These are phyloP conservation scores for Echinosophora koreensis DNA, from an alignment of 306 rosid genomes.

Conservation along the genomic window DNA sequence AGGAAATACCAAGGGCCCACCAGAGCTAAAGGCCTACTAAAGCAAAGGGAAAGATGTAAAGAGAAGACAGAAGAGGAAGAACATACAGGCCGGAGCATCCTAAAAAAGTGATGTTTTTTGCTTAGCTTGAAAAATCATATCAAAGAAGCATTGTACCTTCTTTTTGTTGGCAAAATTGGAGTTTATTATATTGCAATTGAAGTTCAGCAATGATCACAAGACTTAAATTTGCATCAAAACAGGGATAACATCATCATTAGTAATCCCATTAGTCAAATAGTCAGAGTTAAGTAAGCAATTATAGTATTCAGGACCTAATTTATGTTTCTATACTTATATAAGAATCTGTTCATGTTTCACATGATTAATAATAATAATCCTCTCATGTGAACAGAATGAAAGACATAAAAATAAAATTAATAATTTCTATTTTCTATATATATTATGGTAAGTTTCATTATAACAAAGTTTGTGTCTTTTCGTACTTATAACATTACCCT, in stretches of 20 bases:
- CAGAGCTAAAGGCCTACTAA: constrained; percentile 16
- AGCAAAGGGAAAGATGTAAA: constrained; percentile 30
- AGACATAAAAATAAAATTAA: too few relatives aligned
- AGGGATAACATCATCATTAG: constrained; percentile 44
- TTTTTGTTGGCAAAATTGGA: constrained; percentile 22
- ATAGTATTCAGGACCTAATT: constrained; percentile 10
- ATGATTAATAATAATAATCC: too few relatives aligned
- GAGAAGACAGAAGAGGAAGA: constrained; percentile 45
- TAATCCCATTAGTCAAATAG: constrained; percentile 38
- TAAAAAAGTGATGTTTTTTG: constrained; percentile 48
- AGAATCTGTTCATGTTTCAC: too few relatives aligned
- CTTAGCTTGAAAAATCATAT: constrained; percentile 49
- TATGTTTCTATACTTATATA: not conserved
- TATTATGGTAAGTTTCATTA: too few relatives aligned
- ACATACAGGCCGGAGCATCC: constrained; percentile 43
- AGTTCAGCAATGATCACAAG: constrained; percentile 31
- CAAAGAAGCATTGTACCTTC: constrained; percentile 31
- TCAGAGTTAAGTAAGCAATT: constrained; percentile 3
- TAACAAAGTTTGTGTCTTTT: too few relatives aligned
- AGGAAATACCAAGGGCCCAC: constrained; percentile 37
- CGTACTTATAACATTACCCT: too few relatives aligned
- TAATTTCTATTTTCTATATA: too few relatives aligned
- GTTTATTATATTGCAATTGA: constrained; percentile 24
- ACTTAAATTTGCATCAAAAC: constrained; percentile 36
- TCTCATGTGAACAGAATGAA: too few relatives aligned